Evolutionary conservation across 1,139 yeast species (phyloP), one percentile per base, ranked within the genome.

Genomic region (Yamadazyma siamensis): DNA sequence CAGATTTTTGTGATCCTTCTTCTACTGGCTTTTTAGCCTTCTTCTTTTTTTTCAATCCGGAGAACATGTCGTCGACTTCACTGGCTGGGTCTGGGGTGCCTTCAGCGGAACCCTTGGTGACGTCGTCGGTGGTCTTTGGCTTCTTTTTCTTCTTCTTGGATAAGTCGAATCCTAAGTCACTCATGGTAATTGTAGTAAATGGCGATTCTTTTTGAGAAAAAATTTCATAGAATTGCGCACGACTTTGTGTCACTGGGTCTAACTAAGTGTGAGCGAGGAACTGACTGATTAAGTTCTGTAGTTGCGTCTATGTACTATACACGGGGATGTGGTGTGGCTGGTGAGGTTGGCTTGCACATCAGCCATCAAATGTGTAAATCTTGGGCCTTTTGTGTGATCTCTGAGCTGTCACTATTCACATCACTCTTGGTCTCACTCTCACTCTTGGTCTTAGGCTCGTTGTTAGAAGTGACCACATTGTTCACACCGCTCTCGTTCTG

Each of bases 81-180:
- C 45, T 44, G 28, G 53, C 46, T 47, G 61, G 64, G 14, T 67
- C 67, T 13, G 57, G 61, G 40, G 49, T 52, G 11, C 38, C 42
- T 27, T 41, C 45, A 39, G 50, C 60, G 23, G 65, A 51, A 18
- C 54, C 66, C n/a, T 49, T 50, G 40, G 46, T 51, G 41, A 57
- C 57, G 28, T 63, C 70, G 26, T 63, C 75, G 25, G 61, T 74
- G 13, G 55, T 53, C 64, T 68, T 71, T 47, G 63, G 58, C 43
- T 65, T 53, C 78, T 83, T 82, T 88, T 85, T 86, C 79, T 87
- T 87, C 74, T 86, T 86, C 73, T 86, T 86, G 24, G 77, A 60
- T 38, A 87, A 85, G 58, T 83, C 94, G 56, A 82, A 81, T 39
- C 87, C 89, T 57, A 81, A 68, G 47, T 80, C 88, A 50, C 68